Evolutionary conservation across 352 stramenopile genomes (phyloP), one percentile per base, ranked within the genome.

Genomic region (Phytophthora cactorum): DNA sequence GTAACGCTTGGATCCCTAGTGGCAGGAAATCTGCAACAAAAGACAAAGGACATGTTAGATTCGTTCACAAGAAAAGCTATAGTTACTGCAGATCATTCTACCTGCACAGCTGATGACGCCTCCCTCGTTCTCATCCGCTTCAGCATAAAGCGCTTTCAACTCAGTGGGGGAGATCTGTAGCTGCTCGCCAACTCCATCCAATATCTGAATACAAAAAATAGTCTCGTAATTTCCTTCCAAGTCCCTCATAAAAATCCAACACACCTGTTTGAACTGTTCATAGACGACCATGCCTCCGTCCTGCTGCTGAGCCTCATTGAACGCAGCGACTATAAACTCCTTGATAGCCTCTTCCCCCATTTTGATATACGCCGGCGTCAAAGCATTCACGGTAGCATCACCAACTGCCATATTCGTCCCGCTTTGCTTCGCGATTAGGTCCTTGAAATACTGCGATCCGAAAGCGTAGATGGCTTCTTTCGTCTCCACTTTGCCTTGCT

Each of bases 381-480:
- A 61, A 11, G 59, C 31, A 15, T 17, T 72, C 31, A 64, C 41
- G n/a, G 45, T 52, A n/a, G 52, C 31, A 28, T 68, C 44, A 9
- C 55, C 41, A n/a, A 54, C 11, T 22, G 38, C 10, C 32, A 66
- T 72, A 50, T 47, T 65, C 25, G 45, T 44, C 2, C 63, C 72
- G 17, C 28, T 66, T 41, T 77, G 70, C 15, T 84, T 86, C 29
- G 60, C 53, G 6, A 86, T 27, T 12, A 92, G 57, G 10, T 92
- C 84, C 17, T 81, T 79, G 62, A 95, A 93, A 60, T 90, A 92
- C 66, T 91, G 75, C 29, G 66, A 64, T 11, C 78, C 87, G 32
- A 91, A 95, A 66, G 90, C 75, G 46, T 90, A 90, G 54, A 95
- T 93, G 59, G 82, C 81, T 43, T 93, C 87, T 49, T 86, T 86